Percentiles rank a stretch among this genome's conserved stretches.
phyloP scores from a whole-genome alignment of 2,329 filamentous ascomycete species.

The Fusarium odoratissimum region DNA sequence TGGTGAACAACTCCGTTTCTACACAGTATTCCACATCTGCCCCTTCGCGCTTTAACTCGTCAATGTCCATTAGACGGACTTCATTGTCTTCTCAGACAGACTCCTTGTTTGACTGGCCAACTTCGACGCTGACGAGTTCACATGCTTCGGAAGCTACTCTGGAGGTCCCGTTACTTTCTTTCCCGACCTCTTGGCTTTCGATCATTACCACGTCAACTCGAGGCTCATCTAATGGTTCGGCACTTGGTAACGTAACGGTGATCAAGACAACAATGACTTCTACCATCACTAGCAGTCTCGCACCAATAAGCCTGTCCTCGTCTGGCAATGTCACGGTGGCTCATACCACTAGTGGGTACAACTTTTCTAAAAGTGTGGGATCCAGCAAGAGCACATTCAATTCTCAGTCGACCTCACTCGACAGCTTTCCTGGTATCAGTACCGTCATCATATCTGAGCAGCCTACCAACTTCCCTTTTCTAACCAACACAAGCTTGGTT shows the following conservation, averaged over 20 bases:
- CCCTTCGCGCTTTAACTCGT: slow-evolving; percentile 9
- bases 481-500: slow-evolving; percentile 20
- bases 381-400: slow-evolving; percentile 1
- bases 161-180: slow-evolving; percentile 3
- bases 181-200: slow-evolving; percentile 12
- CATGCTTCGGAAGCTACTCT: background rate
- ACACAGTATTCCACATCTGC: slow-evolving; percentile 12
- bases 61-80: background rate
- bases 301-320: slow-evolving; percentile 2
- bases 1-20: slow-evolving; percentile 5
- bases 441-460: slow-evolving; percentile 19
- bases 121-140: slow-evolving; percentile 19
- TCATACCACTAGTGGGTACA: slow-evolving; percentile 26
- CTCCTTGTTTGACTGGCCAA: slow-evolving; percentile 31
- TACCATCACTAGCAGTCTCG: slow-evolving; percentile 26
- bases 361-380: slow-evolving; percentile 10
- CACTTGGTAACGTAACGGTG: slow-evolving; percentile 5
- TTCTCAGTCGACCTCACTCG: background rate
- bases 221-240: background rate
- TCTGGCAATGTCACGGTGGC: slow-evolving; percentile 13
- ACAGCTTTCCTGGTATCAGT: slow-evolving; percentile 10
- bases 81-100: slow-evolving; percentile 4
- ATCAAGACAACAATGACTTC: slow-evolving; percentile 25
- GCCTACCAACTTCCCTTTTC: slow-evolving; percentile 27
- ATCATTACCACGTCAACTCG: slow-evolving; percentile 12